Conservation (phyloP, 441 rosid species). For the Manihot esculenta region DNA sequence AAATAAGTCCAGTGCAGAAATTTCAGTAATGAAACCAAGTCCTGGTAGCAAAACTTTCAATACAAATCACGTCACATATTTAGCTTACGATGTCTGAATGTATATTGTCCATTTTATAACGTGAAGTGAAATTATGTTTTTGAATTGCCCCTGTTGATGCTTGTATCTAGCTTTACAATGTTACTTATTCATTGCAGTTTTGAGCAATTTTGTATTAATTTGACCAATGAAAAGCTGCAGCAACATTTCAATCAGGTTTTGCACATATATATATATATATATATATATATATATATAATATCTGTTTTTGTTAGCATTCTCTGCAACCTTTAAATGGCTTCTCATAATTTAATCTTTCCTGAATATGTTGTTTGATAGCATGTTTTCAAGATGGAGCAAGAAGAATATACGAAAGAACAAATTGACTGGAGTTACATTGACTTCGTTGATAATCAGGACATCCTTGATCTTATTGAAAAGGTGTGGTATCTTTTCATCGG, state of each 20-base stretch:
- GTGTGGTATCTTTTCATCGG: slow-evolving; percentile 32
- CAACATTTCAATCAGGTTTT: slow-evolving; percentile 95
- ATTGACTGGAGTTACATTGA: slow-evolving; percentile 97
- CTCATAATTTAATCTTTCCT: slow-evolving; percentile 27
- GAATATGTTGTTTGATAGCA: slow-evolving; percentile 69
- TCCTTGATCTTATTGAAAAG: slow-evolving; percentile 94
- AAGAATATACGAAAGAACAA: slow-evolving; percentile 89
- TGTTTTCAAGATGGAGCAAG: slow-evolving; percentile 99
- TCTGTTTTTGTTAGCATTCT: neutral
- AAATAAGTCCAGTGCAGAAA: neutral
- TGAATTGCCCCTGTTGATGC: too few relatives aligned
- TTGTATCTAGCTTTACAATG: neutral
- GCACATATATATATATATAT: slow-evolving; percentile 17
- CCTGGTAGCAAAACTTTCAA: slow-evolving; percentile 1
- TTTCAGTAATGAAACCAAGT: neutral
- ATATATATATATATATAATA: neutral
- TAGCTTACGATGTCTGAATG: neutral
- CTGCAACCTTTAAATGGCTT: slow-evolving; percentile 11
- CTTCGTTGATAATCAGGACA: slow-evolving; percentile 95
- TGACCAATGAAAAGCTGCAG: slow-evolving; percentile 98
- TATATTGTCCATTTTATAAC: neutral
- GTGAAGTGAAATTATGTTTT: neutral
- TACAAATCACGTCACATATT: neutral
- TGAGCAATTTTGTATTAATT: slow-evolving; percentile 97
- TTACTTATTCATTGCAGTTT: slow-evolving; percentile 47